Percentiles rank a stretch among this genome's conserved stretches.
phyloP scores from a whole-genome alignment of 306 rosid species.

The Rosa lucieae region DNA sequence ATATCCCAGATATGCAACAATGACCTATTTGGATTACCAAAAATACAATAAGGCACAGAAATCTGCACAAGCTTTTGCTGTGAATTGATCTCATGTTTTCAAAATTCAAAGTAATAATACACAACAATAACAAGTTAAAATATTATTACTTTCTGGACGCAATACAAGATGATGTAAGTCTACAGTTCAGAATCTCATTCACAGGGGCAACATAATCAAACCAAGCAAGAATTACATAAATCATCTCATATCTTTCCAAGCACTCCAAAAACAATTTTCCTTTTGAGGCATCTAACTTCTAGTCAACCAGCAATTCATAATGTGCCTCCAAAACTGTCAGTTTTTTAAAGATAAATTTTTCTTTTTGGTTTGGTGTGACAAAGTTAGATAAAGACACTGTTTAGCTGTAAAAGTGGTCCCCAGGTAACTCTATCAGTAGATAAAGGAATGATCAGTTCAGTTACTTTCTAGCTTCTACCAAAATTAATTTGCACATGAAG shows the following conservation, averaged over 20 bases:
- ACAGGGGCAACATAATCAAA: background rate
- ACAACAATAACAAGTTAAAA: no score
- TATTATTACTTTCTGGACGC: no score
- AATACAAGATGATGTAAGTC: no score
- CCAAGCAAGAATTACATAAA: background rate
- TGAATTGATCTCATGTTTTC: background rate
- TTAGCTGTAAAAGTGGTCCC: background rate
- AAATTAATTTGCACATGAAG: background rate
- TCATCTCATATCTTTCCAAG: background rate
- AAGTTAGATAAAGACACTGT: background rate
- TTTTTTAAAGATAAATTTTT: no score
- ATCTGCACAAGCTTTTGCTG: background rate
- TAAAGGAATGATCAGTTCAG: conserved; percentile 2
- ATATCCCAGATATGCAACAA: no score
- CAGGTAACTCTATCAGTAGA: background rate
- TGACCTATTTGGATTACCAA: background rate
- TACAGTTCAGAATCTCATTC: background rate
- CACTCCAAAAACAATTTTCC: background rate
- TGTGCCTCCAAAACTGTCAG: background rate
- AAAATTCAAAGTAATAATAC: background rate
- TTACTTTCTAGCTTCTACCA: background rate
- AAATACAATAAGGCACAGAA: background rate
- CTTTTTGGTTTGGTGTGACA: no score
- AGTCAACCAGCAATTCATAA: background rate
- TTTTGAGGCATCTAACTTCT: background rate